A percentile compares a stretch with the other conserved stretches of the same genome.
Evolutionary conservation across 768 basidiomycete genomes (phyloP).

Genomic region (Cubamyces lactineus): DNA sequence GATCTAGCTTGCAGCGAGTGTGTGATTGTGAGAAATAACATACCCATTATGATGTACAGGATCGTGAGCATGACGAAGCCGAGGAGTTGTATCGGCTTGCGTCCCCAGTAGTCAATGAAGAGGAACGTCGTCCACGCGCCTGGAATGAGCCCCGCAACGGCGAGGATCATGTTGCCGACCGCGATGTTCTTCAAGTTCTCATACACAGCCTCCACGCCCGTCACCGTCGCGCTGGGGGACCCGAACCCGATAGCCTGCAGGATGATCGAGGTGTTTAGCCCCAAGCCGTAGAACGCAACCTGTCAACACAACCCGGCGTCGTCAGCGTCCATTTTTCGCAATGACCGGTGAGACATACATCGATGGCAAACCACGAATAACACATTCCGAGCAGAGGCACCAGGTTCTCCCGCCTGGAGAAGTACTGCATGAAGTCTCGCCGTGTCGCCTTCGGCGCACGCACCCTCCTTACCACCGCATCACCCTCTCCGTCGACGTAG

Average conservation of each 20-base stretch:
- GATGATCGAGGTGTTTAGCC: slow-evolving; percentile 49
- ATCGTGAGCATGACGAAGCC: slow-evolving; percentile 42
- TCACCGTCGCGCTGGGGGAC: slow-evolving; percentile 15
- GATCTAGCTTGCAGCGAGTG: neutral
- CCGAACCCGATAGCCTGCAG: slow-evolving; percentile 38
- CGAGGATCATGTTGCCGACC: slow-evolving; percentile 42
- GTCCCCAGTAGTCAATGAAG: slow-evolving; percentile 42
- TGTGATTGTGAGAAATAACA: neutral
- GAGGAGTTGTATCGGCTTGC: slow-evolving; percentile 44
- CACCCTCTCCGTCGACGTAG: slow-evolving; percentile 51
- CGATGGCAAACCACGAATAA: slow-evolving; percentile 91
- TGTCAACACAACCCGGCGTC: neutral
- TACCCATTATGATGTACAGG: slow-evolving; percentile 39
- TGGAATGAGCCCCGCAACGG: slow-evolving; percentile 44
- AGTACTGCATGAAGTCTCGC: slow-evolving; percentile 62
- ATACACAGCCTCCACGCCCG: slow-evolving; percentile 27
- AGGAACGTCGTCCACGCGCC: slow-evolving; percentile 43
- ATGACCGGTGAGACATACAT: slow-evolving; percentile 47
- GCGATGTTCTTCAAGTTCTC: slow-evolving; percentile 35
- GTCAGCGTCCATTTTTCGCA: slow-evolving; percentile 22
- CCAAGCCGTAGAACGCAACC: slow-evolving; percentile 54
- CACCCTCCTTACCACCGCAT: slow-evolving; percentile 56
- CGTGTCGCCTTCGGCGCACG: slow-evolving; percentile 45
- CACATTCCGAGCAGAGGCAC: slow-evolving; percentile 80
- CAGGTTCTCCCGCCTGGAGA: slow-evolving; percentile 72